phyloP scores from a whole-genome alignment of 306 rosid species.

The Amphicarpaea edgeworthii region DNA sequence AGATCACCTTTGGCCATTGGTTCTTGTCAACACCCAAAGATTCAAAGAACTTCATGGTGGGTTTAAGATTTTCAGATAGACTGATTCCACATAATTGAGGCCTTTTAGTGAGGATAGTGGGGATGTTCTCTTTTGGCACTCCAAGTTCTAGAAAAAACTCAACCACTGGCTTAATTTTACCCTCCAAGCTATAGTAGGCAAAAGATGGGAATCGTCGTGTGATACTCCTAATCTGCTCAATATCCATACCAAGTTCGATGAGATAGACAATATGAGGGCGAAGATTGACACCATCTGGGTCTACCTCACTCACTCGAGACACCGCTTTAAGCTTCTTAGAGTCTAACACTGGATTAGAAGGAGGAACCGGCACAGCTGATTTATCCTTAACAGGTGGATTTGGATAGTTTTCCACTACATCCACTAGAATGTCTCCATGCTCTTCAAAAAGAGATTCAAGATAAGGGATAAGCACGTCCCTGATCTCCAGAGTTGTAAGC shows the following conservation, averaged over 20 bases:
- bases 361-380: constrained; percentile 39
- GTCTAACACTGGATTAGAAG: constrained; percentile 50
- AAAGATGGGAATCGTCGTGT: constrained; percentile 72
- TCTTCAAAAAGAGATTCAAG: constrained; percentile 82
- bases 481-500: constrained; percentile 91
- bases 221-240: constrained; percentile 74
- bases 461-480: constrained; percentile 79
- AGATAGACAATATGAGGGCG: constrained; percentile 85
- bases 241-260: constrained; percentile 82
- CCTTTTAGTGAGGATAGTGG: constrained; percentile 73
- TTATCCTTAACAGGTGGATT: constrained; percentile 66
- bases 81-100: constrained; percentile 97
- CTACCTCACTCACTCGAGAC: constrained; percentile 72
- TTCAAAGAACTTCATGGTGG: constrained; percentile 85
- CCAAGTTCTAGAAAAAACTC: constrained; percentile 95
- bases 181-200: constrained; percentile 87
- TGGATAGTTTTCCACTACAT: constrained; percentile 79
- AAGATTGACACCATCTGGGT: constrained; percentile 68
- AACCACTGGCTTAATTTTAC: constrained; percentile 87
- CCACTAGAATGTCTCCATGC: constrained; percentile 61
- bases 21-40: constrained; percentile 83
- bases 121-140: constrained; percentile 73
- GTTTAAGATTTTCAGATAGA: constrained; percentile 80
- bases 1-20: constrained; percentile 92
- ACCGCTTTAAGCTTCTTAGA: constrained; percentile 71